Base-by-base conservation (phyloP, 2,329 filamentous ascomycete genomes). In the Septoria petroselini region DNA sequence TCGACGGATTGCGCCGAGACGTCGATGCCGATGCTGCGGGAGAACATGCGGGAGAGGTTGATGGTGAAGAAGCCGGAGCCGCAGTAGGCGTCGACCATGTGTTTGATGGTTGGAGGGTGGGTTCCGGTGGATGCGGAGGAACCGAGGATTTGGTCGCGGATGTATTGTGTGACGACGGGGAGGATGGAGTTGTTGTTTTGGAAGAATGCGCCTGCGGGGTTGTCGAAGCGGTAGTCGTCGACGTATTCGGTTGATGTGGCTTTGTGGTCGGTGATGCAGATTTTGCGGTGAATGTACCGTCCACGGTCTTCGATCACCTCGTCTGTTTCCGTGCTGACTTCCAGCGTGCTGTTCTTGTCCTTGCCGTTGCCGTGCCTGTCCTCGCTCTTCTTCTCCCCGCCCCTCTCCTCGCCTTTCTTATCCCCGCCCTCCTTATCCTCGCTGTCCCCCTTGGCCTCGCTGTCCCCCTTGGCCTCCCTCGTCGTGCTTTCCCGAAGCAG, bases 181-280 rank as follows among this genome's bases (percentile, higher is more conserved):
- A 98, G 84, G 71, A 98, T 97, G 48, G 90, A 94, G 76, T 97
- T 97, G 79, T 98, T 98, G 78, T 98, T 98, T 68, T 98, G 93
- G 80, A 98, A 98, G 75, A 98, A 98, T 44, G 88, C 83, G 52
- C 91, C 91, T 8, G 93, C 93, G 2, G 87, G 88, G 73, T 95
- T 97, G 68, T 84, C 84, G 73, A 98, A 95, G 65, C 84, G 76
- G 73, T 86, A 93, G 68, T 83, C 73, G 65, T 85, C 88, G 55
- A 98, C 81, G 71, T 94, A 96, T 70, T 98, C 93, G 23, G 86
- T 91, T 3, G 87, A 84, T 42, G 79, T 86, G 57, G 80, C 85
- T 58, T 91, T 95, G 68, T 83, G 81, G 71, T 96, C 84, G 3
- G 91, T 95, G 59, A 95, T 82, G 75, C 88, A 97, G 3, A 83